Conservation (phyloP, 2,329 filamentous ascomycete genomes). For the Lachnellula arida region DNA sequence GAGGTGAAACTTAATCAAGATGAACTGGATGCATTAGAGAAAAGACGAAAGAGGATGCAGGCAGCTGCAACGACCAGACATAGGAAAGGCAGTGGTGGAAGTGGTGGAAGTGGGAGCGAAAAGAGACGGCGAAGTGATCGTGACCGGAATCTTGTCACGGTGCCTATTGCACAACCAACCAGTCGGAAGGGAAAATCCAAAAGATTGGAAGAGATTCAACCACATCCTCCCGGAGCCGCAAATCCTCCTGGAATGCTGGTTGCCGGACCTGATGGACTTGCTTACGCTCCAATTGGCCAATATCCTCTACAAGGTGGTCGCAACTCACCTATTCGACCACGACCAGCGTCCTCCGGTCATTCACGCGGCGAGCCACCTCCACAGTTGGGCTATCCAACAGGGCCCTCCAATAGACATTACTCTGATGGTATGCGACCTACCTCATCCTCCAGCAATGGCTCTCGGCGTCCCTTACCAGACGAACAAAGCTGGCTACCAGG, state of each 20-base stretch:
- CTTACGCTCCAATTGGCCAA: conserved; percentile 42
- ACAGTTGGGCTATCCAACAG: conserved; percentile 15
- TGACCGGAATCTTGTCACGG: conserved; percentile 18
- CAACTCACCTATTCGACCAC: conserved; percentile 31
- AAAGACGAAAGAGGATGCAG: conserved; percentile 54
- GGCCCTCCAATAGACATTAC: conserved; percentile 19
- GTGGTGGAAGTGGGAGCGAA: conserved; percentile 25
- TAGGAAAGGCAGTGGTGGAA: conserved; percentile 21
- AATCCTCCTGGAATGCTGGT: conserved; percentile 42
- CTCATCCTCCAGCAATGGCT: conserved; percentile 36
- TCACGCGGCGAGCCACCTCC: conserved; percentile 18
- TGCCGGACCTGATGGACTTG: conserved; percentile 42
- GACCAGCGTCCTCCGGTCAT: conserved; percentile 23
- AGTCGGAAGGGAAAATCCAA: conserved; percentile 32
- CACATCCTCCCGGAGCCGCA: conserved; percentile 25
- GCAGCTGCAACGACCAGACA: conserved; percentile 22
- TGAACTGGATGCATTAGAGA: conserved; percentile 76
- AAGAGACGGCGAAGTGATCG: conserved; percentile 24
- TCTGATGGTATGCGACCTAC: conserved; percentile 29
- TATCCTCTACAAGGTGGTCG: conserved; percentile 33
- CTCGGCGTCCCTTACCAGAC: conserved; percentile 39
- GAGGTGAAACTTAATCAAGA: conserved; percentile 77
- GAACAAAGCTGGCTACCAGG: conserved; percentile 42
- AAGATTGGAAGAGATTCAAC: conserved; percentile 29
- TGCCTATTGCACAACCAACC: conserved; percentile 26